Percentiles rank a stretch among this genome's conserved stretches.
These are phyloP conservation scores for Phaeophleospora eucalypticola DNA, from an alignment of 2,329 filamentous ascomycete species.

Conservation along the genomic window DNA sequence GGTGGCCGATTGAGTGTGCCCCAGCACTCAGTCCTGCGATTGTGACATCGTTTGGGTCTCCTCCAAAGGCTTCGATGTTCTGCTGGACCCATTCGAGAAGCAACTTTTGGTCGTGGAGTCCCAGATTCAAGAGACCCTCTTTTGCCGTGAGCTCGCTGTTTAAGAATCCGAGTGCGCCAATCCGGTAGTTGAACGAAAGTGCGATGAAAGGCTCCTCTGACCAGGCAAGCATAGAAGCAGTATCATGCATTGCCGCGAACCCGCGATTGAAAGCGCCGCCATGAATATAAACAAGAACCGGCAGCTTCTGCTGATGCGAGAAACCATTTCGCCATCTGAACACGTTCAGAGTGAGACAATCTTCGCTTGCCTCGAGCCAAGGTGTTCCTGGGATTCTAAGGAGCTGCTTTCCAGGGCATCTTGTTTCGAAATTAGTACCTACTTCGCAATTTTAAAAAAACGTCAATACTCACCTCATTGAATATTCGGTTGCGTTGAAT, in stretches of 20 bases:
- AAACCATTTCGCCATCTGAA: slow-evolving; percentile 41
- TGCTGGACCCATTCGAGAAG: slow-evolving; percentile 41
- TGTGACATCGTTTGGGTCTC: slow-evolving; percentile 28
- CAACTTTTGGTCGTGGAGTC: slow-evolving; percentile 39
- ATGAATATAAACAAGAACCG: slow-evolving; percentile 58
- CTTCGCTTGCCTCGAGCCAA: slow-evolving; percentile 39
- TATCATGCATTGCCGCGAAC: slow-evolving; percentile 54
- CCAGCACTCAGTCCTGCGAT: slow-evolving; percentile 51
- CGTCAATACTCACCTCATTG: slow-evolving; percentile 12
- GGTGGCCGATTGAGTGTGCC: slow-evolving; percentile 65
- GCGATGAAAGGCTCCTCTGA: slow-evolving; percentile 47
- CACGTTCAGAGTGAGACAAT: slow-evolving; percentile 59
- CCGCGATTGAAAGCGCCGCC: slow-evolving; percentile 55
- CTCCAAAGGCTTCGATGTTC: slow-evolving; percentile 40
- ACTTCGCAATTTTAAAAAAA: slow-evolving; percentile 21
- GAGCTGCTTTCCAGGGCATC: slow-evolving; percentile 28
- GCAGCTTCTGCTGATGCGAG: slow-evolving; percentile 43
- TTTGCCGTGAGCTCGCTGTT: slow-evolving; percentile 50
- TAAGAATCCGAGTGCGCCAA: slow-evolving; percentile 66
- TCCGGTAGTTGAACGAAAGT: slow-evolving; percentile 59
- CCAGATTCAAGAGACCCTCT: slow-evolving; percentile 48
- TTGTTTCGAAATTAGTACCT: slow-evolving; percentile 5
- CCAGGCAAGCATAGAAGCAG: slow-evolving; percentile 51
- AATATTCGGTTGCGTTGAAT: slow-evolving; percentile 31
- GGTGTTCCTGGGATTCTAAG: slow-evolving; percentile 20